Evolutionary conservation across 1,284 basidiomycete species (phyloP), one percentile per base, ranked within the genome.

Genomic region (Tilletia horrida): DNA sequence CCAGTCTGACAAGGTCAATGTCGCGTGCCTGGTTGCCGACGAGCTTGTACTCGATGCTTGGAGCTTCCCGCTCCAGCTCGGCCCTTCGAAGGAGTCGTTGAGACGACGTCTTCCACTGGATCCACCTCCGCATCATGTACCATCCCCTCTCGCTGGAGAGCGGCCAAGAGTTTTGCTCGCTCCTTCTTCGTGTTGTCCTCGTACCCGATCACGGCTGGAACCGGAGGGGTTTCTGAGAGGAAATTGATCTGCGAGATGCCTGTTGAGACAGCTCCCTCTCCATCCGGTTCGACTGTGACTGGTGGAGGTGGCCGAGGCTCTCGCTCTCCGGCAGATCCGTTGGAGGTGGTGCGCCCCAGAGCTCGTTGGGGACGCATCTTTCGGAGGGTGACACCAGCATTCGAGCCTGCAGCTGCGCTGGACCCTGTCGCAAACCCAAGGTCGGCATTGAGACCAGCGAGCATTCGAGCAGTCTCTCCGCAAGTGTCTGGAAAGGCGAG

Each of bases 401-500:
- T 23, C 3, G 4, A 16, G 8, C 16, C 16, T 3, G 55, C 29
- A 9, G 16, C 16, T 29, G 29, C 55, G 35, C 14, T 25, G 27
- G 25, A 25, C 23, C 23, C 52, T 14, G 35, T 13, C 27, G 29
- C 55, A 9, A 21, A 13, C 16, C 18, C 55, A 18, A 59, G 18
- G n/a, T 35, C 55, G 16, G 55, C 27, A 35, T 59, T 59, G 8
- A 59, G 55, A 35, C 27, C 55, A 35, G 55, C 55, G 27, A 59
- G 27, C 29, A 59, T 16, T 18, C 29, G 23, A 21, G 55, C 55
- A 3, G 55, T 59, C 31, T 59, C 55, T 14, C 55, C 55, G 16
- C 55, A 59, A 7, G 55, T 59, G 55, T 59, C 55, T 11, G 55
- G 55, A 40, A 59, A 29, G 27, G 55, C 55, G 27, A 59, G 35